phyloP scores from a whole-genome alignment of 1,284 basidiomycete species.

The Boletus holoroseus region DNA sequence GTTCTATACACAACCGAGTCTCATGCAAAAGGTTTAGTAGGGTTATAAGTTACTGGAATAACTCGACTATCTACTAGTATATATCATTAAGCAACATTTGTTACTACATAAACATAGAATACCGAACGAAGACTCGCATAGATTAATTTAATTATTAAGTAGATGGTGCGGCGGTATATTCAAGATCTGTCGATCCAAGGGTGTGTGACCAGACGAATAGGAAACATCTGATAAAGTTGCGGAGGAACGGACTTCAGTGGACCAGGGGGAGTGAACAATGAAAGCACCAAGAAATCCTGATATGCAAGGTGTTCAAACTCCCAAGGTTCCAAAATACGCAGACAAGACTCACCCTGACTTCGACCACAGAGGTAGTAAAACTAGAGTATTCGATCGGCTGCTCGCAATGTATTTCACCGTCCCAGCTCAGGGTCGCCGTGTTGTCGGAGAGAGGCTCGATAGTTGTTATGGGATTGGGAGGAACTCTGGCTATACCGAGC shows the following conservation, averaged over 20 bases:
- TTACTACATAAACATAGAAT: slow-evolving; percentile 1
- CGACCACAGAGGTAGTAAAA: slow-evolving; percentile 36
- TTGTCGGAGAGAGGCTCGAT: slow-evolving; percentile 15
- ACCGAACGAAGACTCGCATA: neutral
- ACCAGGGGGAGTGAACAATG: slow-evolving; percentile 30
- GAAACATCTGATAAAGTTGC: slow-evolving; percentile 40
- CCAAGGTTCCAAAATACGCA: neutral
- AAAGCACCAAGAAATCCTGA: slow-evolving; percentile 54
- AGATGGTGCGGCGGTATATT: neutral
- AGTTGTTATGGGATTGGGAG: slow-evolving; percentile 10
- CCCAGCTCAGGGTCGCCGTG: slow-evolving; percentile 35
- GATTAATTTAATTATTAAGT: slow-evolving; percentile 24
- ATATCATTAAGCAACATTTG: slow-evolving; percentile 11
- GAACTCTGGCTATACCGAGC: slow-evolving; percentile 29
- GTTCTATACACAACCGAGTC: neutral
- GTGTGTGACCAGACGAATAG: slow-evolving; percentile 49
- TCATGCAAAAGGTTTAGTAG: neutral
- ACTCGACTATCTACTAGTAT: neutral
- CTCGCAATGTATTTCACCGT: slow-evolving; percentile 38
- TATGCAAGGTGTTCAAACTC: slow-evolving; percentile 5
- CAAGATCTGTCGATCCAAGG: slow-evolving; percentile 38
- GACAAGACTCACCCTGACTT: slow-evolving; percentile 28
- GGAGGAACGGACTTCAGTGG: slow-evolving; percentile 29
- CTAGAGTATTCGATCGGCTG: slow-evolving; percentile 35
- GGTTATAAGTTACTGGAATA: too few species aligned